phyloP scores from a whole-genome alignment of 2,329 filamentous ascomycete genomes.

The Trichoderma sp. region DNA sequence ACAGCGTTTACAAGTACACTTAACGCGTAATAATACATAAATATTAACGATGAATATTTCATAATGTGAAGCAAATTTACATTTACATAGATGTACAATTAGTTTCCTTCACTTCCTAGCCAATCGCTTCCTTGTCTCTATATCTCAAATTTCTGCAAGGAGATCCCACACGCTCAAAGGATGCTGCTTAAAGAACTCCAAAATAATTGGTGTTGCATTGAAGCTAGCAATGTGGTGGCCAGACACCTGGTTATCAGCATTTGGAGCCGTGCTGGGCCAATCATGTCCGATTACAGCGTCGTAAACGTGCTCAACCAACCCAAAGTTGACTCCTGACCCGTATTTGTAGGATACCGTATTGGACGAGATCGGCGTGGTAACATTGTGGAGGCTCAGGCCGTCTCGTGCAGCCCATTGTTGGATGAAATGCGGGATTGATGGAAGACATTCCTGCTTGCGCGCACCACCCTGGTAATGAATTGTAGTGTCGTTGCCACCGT shows the following conservation, averaged over 20 bases:
- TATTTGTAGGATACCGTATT: background rate
- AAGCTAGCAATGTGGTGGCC: slow-evolving; percentile 6
- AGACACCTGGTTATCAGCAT: background rate
- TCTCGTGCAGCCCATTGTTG: slow-evolving; percentile 3
- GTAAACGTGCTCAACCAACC: background rate
- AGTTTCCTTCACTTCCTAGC: background rate
- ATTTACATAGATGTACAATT: background rate
- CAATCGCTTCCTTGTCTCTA: background rate
- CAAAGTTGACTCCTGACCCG: background rate
- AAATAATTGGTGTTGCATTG: background rate
- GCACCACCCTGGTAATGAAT: background rate
- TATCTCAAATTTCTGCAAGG: background rate
- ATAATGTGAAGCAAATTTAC: background rate
- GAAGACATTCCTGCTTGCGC: background rate
- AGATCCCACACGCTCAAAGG: background rate
- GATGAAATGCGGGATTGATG: slow-evolving; percentile 8
- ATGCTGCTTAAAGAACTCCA: background rate
- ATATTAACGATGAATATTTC: background rate
- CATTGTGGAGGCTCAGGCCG: background rate
- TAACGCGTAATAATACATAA: background rate
- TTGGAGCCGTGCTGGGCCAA: background rate
- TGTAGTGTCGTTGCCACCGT: slow-evolving; percentile 1
- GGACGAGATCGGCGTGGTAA: background rate
- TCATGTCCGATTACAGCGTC: slow-evolving; percentile 4
- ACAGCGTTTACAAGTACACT: background rate